Evolutionary conservation across 768 basidiomycete genomes (phyloP).

Genomic region (Auricularia cornea): DNA sequence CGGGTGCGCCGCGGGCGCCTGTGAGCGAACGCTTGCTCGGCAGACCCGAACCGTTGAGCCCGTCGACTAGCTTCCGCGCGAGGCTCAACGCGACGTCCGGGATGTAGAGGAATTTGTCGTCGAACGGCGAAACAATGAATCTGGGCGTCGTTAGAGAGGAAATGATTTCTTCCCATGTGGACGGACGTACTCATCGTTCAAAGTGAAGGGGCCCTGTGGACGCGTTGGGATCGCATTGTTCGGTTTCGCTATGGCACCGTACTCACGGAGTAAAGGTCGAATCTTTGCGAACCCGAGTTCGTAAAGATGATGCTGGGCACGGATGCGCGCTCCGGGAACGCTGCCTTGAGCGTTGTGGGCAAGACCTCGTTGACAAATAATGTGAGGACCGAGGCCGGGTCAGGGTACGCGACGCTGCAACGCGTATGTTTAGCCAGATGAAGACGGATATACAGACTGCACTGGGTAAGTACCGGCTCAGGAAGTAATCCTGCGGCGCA

Average conservation of each 20-base stretch:
- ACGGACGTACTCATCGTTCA: conserved; percentile 51
- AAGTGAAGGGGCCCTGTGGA: conserved; percentile 56
- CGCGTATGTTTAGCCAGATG: too few relatives aligned
- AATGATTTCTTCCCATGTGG: too few relatives aligned
- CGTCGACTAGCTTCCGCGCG: conserved; percentile 42
- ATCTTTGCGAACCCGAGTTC: conserved; percentile 58
- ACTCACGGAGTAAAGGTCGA: conserved; percentile 42
- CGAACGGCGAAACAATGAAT: conserved; percentile 64
- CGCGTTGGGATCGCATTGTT: background rate
- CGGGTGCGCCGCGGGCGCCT: background rate
- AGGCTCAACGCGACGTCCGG: conserved; percentile 41
- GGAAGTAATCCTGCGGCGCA: conserved; percentile 68
- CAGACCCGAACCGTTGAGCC: conserved; percentile 11
- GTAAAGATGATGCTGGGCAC: conserved; percentile 57
- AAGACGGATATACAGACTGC: too few relatives aligned
- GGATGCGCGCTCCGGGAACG: conserved; percentile 28
- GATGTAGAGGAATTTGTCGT: conserved; percentile 55
- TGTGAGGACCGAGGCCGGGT: conserved; percentile 50
- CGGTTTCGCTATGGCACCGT: background rate
- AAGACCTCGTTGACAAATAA: conserved; percentile 40
- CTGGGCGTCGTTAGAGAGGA: too few relatives aligned
- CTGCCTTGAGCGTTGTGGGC: conserved; percentile 39
- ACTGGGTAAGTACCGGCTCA: conserved; percentile 38
- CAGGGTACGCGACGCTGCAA: conserved; percentile 60
- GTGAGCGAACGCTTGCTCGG: conserved; percentile 4